Evolutionary conservation across 1,284 basidiomycete genomes (phyloP), one percentile per base, ranked within the genome.

Genomic region (Phylloporus sp.): DNA sequence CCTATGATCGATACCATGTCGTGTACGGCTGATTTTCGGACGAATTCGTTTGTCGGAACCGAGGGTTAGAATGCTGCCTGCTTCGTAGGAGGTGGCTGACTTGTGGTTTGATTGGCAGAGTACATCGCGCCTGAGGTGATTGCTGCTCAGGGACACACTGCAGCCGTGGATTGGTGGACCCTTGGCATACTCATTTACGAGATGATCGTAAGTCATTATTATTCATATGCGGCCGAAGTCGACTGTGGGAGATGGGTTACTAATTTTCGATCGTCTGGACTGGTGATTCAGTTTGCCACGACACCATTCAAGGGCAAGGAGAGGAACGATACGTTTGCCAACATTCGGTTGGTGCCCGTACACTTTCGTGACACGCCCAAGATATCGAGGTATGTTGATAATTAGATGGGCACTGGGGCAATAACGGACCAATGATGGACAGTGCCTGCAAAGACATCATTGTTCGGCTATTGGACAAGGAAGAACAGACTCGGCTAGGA

Each of bases 101-200:
- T 75, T 72, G 71, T 71, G 67, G 73, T 69, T 69, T 17, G 73
- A 65, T 67, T 62, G 73, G 64, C 80, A 96, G 97, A 99, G 83
- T 99, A 99, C 86, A 99, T 99, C 78, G 97, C 97, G 55, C 97
- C 97, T 70, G 97, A 99, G 84, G 98, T 99, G 68, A 99, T 99
- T 80, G 95, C 96, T 77, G 97, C 96, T 58, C 91, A 95, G 79
- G 98, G 98, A 20, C 98, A 99, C 82, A 98, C 97, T 47, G 96
- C 95, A 69, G 96, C 98, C 12, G 98, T 99, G 63, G 98, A 99
- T 82, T 99, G 97, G 97, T 99, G 96, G 98, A 99, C 97, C 43
- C 85, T 98, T 62, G 98, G 98, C 52, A 99, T 99, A 75, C 88
- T 99, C 76, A 96, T 99, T 75, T 98, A 97, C 84, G 98, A 99